Conservation (phyloP, 345 rosid species). For the Eutrema heterophyllum region DNA sequence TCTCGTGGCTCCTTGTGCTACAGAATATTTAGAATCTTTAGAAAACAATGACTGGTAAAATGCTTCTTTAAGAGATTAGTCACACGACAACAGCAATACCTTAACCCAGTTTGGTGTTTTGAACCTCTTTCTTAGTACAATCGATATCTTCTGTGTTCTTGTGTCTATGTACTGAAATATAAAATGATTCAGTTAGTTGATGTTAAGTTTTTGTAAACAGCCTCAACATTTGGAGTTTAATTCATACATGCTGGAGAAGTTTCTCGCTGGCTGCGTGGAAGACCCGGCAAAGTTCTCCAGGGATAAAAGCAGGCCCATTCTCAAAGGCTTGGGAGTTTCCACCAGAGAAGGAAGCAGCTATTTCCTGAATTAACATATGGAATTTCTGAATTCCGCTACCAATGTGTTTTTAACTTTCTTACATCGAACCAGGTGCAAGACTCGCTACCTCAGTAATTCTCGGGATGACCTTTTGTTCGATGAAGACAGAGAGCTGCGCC, state of each 20-base stretch:
- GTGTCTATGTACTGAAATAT: constrained; percentile 63
- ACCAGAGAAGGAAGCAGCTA: constrained; percentile 79
- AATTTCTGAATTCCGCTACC: not conserved
- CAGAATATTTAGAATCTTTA: constrained; percentile 29
- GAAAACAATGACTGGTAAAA: constrained; percentile 13
- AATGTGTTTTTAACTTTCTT: not conserved
- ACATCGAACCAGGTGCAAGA: constrained; percentile 10
- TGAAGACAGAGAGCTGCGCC: constrained; percentile 79
- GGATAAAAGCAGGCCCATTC: constrained; percentile 79
- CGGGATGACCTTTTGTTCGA: constrained; percentile 84
- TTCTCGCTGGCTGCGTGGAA: constrained; percentile 81
- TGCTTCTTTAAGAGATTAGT: constrained; percentile 1
- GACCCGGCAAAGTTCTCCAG: constrained; percentile 79
- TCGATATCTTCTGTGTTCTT: constrained; percentile 79
- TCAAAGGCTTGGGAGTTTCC: constrained; percentile 56
- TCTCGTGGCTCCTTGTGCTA: constrained; percentile 99
- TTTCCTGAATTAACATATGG: constrained; percentile 52
- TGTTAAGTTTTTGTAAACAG: not conserved
- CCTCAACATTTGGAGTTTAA: constrained; percentile 8
- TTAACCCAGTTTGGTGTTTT: constrained; percentile 96
- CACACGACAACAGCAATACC: constrained; percentile 42
- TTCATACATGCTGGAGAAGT: constrained; percentile 77
- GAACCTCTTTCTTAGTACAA: constrained; percentile 87
- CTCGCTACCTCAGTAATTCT: constrained; percentile 80
- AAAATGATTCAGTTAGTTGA: constrained; percentile 15